These are phyloP conservation scores for Protomyces arabidopsidicola DNA, from an alignment of 1,139 yeast genomes.

Conservation along the genomic window DNA sequence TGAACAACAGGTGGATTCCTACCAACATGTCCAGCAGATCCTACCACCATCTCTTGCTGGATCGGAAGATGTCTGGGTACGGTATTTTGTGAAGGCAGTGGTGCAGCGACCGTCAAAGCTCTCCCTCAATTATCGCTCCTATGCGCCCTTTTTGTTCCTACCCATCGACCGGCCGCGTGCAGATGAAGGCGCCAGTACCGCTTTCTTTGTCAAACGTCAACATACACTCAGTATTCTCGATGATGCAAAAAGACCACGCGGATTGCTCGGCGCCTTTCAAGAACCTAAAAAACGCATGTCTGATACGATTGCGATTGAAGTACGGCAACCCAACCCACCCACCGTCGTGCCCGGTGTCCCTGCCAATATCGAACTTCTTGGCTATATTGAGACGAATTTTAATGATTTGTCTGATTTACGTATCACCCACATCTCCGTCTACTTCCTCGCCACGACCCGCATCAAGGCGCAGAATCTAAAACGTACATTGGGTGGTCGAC, in stretches of 20 bases:
- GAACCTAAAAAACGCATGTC: background rate
- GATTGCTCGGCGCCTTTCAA: background rate
- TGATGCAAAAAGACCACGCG: constrained; percentile 8
- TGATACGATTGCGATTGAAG: constrained; percentile 22
- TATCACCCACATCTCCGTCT: constrained; percentile 8
- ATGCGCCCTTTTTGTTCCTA: constrained; percentile 51
- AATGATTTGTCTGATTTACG: constrained; percentile 1
- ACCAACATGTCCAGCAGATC: constrained; percentile 45
- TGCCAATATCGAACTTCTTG: constrained; percentile 8
- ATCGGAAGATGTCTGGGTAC: constrained; percentile 48
- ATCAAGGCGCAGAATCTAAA: constrained; percentile 12
- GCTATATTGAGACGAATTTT: constrained; percentile 6
- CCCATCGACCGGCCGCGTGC: constrained; percentile 47
- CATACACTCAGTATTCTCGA: constrained; percentile 9
- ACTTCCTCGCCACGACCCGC: constrained; percentile 11
- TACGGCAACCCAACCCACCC: constrained; percentile 24
- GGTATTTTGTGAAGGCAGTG: constrained; percentile 50
- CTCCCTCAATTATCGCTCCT: constrained; percentile 49
- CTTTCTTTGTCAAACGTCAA: constrained; percentile 22
- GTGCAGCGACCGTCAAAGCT: constrained; percentile 54
- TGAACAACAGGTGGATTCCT: constrained; percentile 36
- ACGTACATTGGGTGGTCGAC: constrained; percentile 2
- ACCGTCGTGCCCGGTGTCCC: constrained; percentile 15
- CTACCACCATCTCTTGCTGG: constrained; percentile 58
- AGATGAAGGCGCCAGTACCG: background rate